Conservation (phyloP, 2,329 filamentous ascomycete species). For the Seiridium unicorne region DNA sequence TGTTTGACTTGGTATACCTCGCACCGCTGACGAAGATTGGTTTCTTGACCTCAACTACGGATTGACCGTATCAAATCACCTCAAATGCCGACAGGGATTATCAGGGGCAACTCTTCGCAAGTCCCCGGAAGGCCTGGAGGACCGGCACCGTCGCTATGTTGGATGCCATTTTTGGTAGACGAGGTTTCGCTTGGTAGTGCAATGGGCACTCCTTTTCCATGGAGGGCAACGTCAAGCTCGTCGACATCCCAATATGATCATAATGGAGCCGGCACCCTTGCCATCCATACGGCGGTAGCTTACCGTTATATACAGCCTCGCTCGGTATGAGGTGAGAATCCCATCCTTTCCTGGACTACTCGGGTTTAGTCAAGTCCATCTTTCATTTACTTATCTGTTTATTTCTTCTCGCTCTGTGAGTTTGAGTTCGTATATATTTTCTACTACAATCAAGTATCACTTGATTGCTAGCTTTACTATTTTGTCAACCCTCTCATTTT, state of each 20-base stretch:
- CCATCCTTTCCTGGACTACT: not conserved
- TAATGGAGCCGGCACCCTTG: not conserved
- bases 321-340: not conserved
- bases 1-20: not conserved
- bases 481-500: not conserved
- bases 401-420: constrained; percentile 11
- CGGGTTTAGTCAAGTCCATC: no score
- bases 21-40: not conserved
- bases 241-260: not conserved
- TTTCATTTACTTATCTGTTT: not conserved
- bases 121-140: no score
- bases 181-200: not conserved
- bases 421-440: constrained; percentile 5
- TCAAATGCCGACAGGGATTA: no score
- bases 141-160: no score
- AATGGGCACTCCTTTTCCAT: not conserved
- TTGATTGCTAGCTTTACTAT: not conserved
- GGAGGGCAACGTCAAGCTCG: not conserved
- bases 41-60: not conserved
- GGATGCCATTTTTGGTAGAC: no score
- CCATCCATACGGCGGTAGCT: not conserved
- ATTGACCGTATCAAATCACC: not conserved
- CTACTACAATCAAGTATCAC: not conserved
- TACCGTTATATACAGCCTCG: not conserved
- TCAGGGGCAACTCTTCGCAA: no score